Evolutionary conservation across 352 stramenopile species (phyloP), one percentile per base, ranked within the genome.

Genomic region (Pythium vanterpoolii): DNA sequence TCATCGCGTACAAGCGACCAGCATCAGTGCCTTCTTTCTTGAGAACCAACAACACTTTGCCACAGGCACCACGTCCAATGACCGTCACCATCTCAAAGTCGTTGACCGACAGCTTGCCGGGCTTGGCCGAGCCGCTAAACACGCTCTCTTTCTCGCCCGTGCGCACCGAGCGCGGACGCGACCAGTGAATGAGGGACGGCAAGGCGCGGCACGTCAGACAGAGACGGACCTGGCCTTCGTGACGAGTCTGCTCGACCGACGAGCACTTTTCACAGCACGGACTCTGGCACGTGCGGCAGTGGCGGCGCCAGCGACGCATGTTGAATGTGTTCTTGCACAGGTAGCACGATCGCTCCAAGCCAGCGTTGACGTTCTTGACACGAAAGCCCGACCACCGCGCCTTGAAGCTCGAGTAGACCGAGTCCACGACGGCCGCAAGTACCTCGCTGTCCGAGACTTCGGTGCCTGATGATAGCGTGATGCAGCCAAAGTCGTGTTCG

Each of bases 31-130:
- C 76, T 42, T 86, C 79, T 40, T 87, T 89, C 70, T 89, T 89
- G 23, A 85, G 62, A 5, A 89, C 79, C 27, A 89, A 64, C 24
- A 89, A 63, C 44, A 89, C 79, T 43, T 86, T 89, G 28, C 79
- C 79, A 26, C 79, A 89, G 1, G 79, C 79, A n/a, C 79, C 79
- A 26, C 77, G 71, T 21, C 79, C 79, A 69, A 89, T 89, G 19
- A 89, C 76, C 9, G 71, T 85, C n/a, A 89, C 75, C 27, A 89
- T 56, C 42, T 89, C 79, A 54, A 89, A 89, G 56, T 89, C 79
- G 59, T 85, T 87, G 50, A 89, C 79, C 18, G 72, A 84, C 77
- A 89, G 73, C 68, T 89, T 89, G 30, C 77, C 77, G 14, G 76
- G 79, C 36, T 86, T 85, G 9, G 75, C 73, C 10, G 69, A 82